Evolutionary conservation across 1,284 basidiomycete genomes (phyloP), one percentile per base, ranked within the genome.

Genomic region (Ustilago sp.): DNA sequence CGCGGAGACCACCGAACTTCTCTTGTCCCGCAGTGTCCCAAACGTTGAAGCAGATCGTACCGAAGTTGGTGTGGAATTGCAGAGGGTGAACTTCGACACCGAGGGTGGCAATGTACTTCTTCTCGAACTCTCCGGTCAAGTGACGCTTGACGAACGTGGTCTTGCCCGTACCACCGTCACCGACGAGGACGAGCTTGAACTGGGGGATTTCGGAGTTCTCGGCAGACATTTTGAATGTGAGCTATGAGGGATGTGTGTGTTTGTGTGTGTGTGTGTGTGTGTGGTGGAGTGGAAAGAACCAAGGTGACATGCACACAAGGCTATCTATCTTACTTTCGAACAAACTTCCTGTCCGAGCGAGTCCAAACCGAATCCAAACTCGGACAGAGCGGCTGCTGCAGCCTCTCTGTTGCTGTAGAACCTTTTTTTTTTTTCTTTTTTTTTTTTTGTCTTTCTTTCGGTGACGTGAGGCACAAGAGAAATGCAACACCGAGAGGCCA

Each of bases 1-100:
- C 83, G 55, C 83, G 80, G n/a, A 86, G 80, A 70, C 83, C 84
- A 67, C 83, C 82, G 52, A 99, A 99, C 89, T 99, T 99, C 89
- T 99, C 97, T 89, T 99, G 97, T 59, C 97, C 97, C 63, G 97
- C 97, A 50, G 97, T 99, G 88, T 99, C 97, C 97, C 97, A 99
- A 63, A 98, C 96, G 88, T 99, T 99, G 91, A 99, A 99, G 89
- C 93, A 93, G 89, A 99, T 95, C 67, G 93, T 94, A 84, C 97
- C 97, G 85, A 93, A 96, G 91, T 98, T 98, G 89, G 97, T 99
- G 85, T 94, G 90, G 91, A 99, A 99, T 77, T 83, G 89, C 62
- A 99, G 90, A 74, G 96, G 96, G 89, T 99, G 96, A 54, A 99
- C 96, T 88, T 99, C 96, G 85, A 98, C 96, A 91, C 97, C 96